Percentiles rank a stretch among this genome's conserved stretches.
These are phyloP conservation scores for Suhomyces pyralidae DNA, from an alignment of 805 yeast species.

Conservation along the genomic window DNA sequence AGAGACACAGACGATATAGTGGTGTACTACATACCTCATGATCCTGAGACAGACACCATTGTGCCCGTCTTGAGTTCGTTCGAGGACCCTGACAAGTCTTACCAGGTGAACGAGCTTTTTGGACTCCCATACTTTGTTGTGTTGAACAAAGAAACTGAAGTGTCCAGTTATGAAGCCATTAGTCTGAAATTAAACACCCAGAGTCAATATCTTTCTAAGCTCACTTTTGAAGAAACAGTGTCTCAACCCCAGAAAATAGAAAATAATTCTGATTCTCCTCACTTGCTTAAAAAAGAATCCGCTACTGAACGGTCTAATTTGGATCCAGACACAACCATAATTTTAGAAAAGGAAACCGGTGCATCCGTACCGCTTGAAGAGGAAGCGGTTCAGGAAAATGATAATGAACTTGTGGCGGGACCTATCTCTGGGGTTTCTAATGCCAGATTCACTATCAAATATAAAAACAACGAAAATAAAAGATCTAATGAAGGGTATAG, in stretches of 20 bases:
- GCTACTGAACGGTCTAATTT: not conserved
- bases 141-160: slow-evolving; percentile 47
- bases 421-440: slow-evolving; percentile 39
- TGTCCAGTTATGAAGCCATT: slow-evolving; percentile 54
- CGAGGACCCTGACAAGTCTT: slow-evolving; percentile 34
- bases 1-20: slow-evolving; percentile 59
- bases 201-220: not conserved
- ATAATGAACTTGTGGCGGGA: slow-evolving; percentile 8
- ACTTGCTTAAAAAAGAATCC: not conserved
- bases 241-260: not conserved
- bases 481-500: not conserved
- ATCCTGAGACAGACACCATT: slow-evolving; percentile 38
- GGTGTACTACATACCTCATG: slow-evolving; percentile 56
- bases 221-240: not conserved
- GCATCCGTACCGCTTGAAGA: slow-evolving; percentile 11
- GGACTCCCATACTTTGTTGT: slow-evolving; percentile 77
- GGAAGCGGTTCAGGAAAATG: not conserved
- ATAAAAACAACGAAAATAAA: not conserved
- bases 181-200: slow-evolving; percentile 43
- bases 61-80: slow-evolving; percentile 58
- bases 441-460: slow-evolving; percentile 46
- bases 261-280: too few species aligned
- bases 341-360: slow-evolving; percentile 23
- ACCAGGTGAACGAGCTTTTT: slow-evolving; percentile 48
- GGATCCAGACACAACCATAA: not conserved